Percentiles rank a stretch among this genome's conserved stretches.
Conservation (phyloP, 768 basidiomycete species). For the Kwoniella shandongensis region DNA sequence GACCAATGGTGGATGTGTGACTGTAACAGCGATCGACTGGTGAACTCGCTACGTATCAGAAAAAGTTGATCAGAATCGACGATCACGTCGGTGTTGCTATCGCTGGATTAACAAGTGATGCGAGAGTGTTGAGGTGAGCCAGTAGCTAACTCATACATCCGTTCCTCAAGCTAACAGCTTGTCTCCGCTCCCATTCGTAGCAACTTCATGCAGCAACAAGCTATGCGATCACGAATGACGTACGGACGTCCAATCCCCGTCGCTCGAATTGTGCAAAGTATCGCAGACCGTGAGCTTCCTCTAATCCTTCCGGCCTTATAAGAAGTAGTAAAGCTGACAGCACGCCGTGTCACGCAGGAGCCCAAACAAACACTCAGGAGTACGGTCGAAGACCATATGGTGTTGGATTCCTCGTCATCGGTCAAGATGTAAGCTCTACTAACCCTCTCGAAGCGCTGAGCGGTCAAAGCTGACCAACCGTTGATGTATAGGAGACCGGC, state of each 20-base stretch:
- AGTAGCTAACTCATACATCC: neutral
- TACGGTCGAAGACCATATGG: conserved; percentile 97
- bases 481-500: conserved; percentile 65
- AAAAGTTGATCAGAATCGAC: conserved; percentile 99
- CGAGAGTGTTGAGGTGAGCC: conserved; percentile 88
- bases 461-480: neutral
- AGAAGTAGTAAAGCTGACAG: neutral
- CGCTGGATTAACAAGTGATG: conserved; percentile 97
- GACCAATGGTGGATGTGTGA: no score
- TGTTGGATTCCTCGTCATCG: conserved; percentile 96
- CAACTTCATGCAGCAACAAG: conserved; percentile 99
- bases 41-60: conserved; percentile 98
- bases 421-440: conserved; percentile 65
- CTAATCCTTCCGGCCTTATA: neutral
- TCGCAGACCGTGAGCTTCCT: conserved; percentile 81
- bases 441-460: neutral
- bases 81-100: conserved; percentile 99
- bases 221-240: conserved; percentile 90
- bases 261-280: conserved; percentile 84
- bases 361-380: conserved; percentile 97
- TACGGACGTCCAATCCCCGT: conserved; percentile 95
- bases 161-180: neutral
- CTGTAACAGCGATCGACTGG: conserved; percentile 82
- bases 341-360: conserved; percentile 62
- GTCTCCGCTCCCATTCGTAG: conserved; percentile 56